Base-by-base conservation (phyloP, 257 asterid species). In the Haberlea rhodopensis region DNA sequence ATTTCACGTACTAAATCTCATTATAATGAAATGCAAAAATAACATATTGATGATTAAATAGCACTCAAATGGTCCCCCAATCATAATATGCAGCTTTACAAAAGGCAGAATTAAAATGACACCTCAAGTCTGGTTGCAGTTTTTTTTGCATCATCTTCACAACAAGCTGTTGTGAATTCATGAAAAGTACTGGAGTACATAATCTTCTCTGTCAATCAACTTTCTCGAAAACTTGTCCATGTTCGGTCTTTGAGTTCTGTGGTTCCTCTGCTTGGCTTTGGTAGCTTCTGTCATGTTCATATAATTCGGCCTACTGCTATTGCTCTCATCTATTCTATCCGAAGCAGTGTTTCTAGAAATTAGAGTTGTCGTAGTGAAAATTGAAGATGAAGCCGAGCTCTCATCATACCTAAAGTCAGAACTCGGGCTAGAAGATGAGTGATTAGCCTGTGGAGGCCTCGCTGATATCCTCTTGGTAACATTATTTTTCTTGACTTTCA, bases 231-330 rank as follows among this genome's bases (percentile, higher is more conserved):
- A 71, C 79, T 75, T 83, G 15, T 81, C 88, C 97, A 89, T 86
- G 19, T 85, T 85, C 57, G 77, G 91, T 62, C 87, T 80, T 48
- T 76, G 94, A 23, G 73, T 64, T 69, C 82, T 74, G 22, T 57
- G 73, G 55, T 75, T 73, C 75, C 96, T 85, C 84, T 82, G 95
- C 76, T 90, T 94, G 10, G 96, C 97, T 75, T 82, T 92, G 1
- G 89, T 87, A 22, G 97, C 95, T 73, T 84, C 87, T 8, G 98
- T 92, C 87, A 87, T 45, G 82, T 71, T 94, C 99, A 90, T 94
- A 62, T 94, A 94, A 66, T 59, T 84, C 11, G 99, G 97, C 64
- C 78, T 68, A 26, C 80, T 60, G 60, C 45, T 75, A 63, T 57
- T 79, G 75, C 85, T 72, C 68, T 82, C 96, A 6, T 78, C 97